Evolutionary conservation across 768 basidiomycete genomes (phyloP), one percentile per base, ranked within the genome.

Genomic region (Termitomyces sp.): DNA sequence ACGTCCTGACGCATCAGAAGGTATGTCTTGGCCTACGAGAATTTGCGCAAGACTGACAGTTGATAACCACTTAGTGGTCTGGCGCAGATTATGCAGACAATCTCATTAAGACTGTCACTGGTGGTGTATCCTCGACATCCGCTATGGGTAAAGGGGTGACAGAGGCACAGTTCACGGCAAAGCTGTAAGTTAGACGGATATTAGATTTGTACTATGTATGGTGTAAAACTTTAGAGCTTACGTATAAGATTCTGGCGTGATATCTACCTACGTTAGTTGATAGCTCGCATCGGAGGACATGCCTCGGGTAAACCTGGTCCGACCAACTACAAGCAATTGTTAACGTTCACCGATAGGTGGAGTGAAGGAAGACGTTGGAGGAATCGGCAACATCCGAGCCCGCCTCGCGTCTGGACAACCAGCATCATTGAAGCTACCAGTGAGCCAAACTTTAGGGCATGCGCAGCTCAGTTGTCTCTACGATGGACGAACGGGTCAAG

Each of bases 81-180:
- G 95, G 95, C 34, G 94, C 89, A 4, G 93, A 96, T 70, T 95
- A 92, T 63, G 89, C 90, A 35, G 94, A 97, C 70, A 86, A 83
- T 60, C 70, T 96, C 52, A 81, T 97, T 72, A 94, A 93, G 82
- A 95, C 96, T 7, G 92, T 98, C 53, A 99, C 97, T 35, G 97
- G 97, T 24, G 97, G 97, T 56, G 82, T 99, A 58, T 96, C 93
- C 37, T 94, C 93, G 46, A 98, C 96, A 10, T 83, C 95, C n/a
- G 96, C 97, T n/a, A 98, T 98, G 96, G 97, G 96, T 48, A 85
- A 85, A 62, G 96, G 96, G 54, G 93, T 96, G 30, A 97, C 94
- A 0, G 94, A 97, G 74, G 71, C 85, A 37, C 94, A 96, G 70
- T 97, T 96, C 73, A 65, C 60, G 41, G 51, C 74, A 24, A 76